These are phyloP conservation scores for Chlorella sp. DNA, from an alignment of 139 green algal genomes.

Conservation along the genomic window DNA sequence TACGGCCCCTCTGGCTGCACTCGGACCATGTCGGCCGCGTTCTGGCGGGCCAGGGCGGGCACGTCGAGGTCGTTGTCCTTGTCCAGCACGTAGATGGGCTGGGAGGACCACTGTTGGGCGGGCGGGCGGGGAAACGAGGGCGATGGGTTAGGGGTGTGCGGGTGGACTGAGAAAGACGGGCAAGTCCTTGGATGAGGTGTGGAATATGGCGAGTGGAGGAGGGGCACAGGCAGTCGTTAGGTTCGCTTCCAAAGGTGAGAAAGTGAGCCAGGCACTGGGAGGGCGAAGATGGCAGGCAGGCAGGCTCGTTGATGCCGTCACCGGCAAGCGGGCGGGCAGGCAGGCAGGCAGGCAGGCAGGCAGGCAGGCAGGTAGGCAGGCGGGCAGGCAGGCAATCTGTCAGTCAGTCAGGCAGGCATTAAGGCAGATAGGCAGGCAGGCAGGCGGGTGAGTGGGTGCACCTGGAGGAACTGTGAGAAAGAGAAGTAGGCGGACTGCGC, in stretches of 20 bases:
- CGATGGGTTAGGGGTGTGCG: not conserved
- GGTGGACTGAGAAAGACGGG: not conserved
- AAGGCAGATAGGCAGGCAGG: not conserved
- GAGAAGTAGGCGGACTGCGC: slow-evolving; percentile 85
- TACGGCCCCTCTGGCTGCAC: slow-evolving; percentile 84
- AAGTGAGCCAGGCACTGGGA: no score
- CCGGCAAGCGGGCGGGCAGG: no score
- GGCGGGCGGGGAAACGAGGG: not conserved
- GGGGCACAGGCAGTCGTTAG: not conserved
- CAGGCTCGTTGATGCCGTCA: not conserved
- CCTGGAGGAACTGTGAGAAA: slow-evolving; percentile 64
- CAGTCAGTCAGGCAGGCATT: not conserved
- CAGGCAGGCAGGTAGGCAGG: no score
- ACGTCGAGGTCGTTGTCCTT: slow-evolving; percentile 94
- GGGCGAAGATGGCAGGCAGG: no score
- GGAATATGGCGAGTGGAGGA: not conserved
- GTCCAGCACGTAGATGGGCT: slow-evolving; percentile 92
- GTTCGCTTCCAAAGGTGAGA: no score
- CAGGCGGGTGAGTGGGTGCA: not conserved
- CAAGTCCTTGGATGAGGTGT: not conserved
- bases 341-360: no score
- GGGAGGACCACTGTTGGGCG: slow-evolving; percentile 64
- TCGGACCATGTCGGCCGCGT: slow-evolving; percentile 81
- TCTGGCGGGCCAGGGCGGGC: slow-evolving; percentile 62
- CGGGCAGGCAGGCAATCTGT: not conserved